These are phyloP conservation scores for Pleurotus cornucopiae DNA, from an alignment of 768 basidiomycete genomes.

Conservation along the genomic window DNA sequence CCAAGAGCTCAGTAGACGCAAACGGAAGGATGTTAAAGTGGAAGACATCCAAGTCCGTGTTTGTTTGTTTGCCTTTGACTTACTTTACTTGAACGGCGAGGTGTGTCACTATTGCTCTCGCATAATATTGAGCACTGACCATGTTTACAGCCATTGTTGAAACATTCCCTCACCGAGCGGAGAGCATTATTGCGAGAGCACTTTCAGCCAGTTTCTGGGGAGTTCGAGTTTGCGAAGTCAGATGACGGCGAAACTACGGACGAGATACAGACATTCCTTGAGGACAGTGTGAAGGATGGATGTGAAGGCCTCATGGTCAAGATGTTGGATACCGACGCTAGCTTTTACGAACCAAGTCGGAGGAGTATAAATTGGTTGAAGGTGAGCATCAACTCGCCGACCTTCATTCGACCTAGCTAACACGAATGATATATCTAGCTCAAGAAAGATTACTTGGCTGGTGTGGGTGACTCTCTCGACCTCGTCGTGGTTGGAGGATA, in stretches of 20 bases:
- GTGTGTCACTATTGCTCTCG: constrained; percentile 37
- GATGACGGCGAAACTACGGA: constrained; percentile 88
- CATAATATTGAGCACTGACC: not conserved
- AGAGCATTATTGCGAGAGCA: constrained; percentile 73
- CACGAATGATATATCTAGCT: constrained; percentile 47
- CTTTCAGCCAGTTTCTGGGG: constrained; percentile 79
- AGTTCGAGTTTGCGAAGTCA: constrained; percentile 91
- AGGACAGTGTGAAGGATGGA: constrained; percentile 96
- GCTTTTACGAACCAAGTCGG: constrained; percentile 93
- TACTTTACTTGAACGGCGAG: constrained; percentile 96
- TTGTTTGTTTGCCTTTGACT: constrained; percentile 93
- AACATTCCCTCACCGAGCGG: constrained; percentile 69
- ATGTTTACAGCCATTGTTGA: constrained; percentile 68
- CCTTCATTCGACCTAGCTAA: not conserved
- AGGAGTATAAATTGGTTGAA: constrained; percentile 98
- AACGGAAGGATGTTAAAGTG: constrained; percentile 96
- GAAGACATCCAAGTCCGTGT: constrained; percentile 98
- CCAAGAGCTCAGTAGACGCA: constrained; percentile 92
- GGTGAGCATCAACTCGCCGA: constrained; percentile 37
- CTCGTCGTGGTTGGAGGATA: constrained; percentile 97
- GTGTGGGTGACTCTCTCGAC: constrained; percentile 95
- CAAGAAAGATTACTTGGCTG: constrained; percentile 97
- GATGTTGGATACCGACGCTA: constrained; percentile 89
- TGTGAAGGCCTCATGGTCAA: constrained; percentile 99
- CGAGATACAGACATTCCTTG: constrained; percentile 91